A percentile compares a stretch with the other conserved stretches of the same genome.
Conservation (phyloP, 2,329 filamentous ascomycete species). For the Monosporascus sp. region DNA sequence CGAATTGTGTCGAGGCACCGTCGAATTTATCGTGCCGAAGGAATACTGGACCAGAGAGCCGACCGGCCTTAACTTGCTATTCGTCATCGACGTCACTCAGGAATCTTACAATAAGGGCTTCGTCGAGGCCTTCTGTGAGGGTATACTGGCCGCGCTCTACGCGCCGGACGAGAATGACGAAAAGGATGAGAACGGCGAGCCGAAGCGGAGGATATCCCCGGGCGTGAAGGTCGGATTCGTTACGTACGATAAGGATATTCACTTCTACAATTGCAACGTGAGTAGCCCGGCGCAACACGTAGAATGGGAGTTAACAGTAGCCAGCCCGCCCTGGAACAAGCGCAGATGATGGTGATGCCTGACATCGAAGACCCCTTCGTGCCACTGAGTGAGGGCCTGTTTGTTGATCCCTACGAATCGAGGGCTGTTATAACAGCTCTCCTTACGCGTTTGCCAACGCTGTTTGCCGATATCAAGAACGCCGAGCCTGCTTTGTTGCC, state of each 20-base stretch:
- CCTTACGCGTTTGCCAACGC: conserved; percentile 73
- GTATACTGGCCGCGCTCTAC: conserved; percentile 80
- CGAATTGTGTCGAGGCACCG: conserved; percentile 85
- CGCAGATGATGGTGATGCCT: conserved; percentile 98
- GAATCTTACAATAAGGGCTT: conserved; percentile 90
- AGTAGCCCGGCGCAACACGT: conserved; percentile 30
- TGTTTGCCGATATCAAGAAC: conserved; percentile 85
- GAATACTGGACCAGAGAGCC: conserved; percentile 98
- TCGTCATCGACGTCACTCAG: conserved; percentile 88
- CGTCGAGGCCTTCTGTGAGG: conserved; percentile 83
- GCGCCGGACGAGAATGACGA: conserved; percentile 55
- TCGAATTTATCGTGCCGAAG: conserved; percentile 94
- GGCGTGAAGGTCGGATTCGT: conserved; percentile 90
- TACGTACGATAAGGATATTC: conserved; percentile 93
- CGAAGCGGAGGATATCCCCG: conserved; percentile 59
- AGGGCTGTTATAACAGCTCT: conserved; percentile 79
- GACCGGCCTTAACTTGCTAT: conserved; percentile 80
- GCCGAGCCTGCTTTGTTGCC: conserved; percentile 86
- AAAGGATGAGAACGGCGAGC: conserved; percentile 48
- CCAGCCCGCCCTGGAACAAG: conserved; percentile 71
- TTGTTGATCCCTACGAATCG: conserved; percentile 90
- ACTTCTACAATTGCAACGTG: conserved; percentile 94
- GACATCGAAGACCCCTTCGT: conserved; percentile 96
- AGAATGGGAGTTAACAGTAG: conserved; percentile 8
- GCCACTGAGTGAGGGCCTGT: conserved; percentile 83